phyloP scores from a whole-genome alignment of 225 moss, liverwort and hornwort species.

The Pleurozium schreberi region DNA sequence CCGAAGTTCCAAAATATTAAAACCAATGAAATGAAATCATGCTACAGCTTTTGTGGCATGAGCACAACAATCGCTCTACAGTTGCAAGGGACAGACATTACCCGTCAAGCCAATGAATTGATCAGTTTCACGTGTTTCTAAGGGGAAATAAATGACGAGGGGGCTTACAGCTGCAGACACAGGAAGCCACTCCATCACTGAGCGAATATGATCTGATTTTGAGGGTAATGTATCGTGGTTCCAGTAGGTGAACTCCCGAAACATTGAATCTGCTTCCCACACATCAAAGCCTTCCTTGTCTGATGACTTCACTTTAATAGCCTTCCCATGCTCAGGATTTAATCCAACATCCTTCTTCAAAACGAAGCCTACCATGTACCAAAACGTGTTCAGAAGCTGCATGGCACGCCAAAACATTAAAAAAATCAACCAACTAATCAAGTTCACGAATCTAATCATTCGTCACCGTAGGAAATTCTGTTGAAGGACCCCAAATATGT shows the following conservation, averaged over 20 bases:
- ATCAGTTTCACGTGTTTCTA: background rate
- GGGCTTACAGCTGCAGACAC: slow-evolving; percentile 39
- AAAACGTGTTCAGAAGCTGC: background rate
- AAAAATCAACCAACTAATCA: background rate
- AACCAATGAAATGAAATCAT: background rate
- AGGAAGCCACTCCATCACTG: slow-evolving; percentile 49
- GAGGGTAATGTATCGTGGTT: slow-evolving; percentile 54
- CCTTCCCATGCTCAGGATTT: background rate
- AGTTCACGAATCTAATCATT: background rate
- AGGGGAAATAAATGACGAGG: background rate
- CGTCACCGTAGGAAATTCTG: background rate
- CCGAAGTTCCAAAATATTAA: background rate
- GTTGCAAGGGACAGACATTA: background rate
- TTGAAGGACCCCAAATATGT: background rate
- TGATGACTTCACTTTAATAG: background rate
- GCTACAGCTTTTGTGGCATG: background rate
- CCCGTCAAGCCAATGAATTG: background rate
- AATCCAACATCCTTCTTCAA: slow-evolving; percentile 24
- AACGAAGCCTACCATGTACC: slow-evolving; percentile 20
- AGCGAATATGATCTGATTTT: slow-evolving; percentile 33
- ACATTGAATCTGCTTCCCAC: slow-evolving; percentile 38
- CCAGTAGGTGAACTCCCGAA: slow-evolving; percentile 37
- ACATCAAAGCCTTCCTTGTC: slow-evolving; percentile 25
- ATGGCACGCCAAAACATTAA: background rate
- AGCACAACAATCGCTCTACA: background rate